These are phyloP conservation scores for Stereocaulon alpinum DNA, from an alignment of 495 filamentous ascomycete genomes.

Conservation along the genomic window DNA sequence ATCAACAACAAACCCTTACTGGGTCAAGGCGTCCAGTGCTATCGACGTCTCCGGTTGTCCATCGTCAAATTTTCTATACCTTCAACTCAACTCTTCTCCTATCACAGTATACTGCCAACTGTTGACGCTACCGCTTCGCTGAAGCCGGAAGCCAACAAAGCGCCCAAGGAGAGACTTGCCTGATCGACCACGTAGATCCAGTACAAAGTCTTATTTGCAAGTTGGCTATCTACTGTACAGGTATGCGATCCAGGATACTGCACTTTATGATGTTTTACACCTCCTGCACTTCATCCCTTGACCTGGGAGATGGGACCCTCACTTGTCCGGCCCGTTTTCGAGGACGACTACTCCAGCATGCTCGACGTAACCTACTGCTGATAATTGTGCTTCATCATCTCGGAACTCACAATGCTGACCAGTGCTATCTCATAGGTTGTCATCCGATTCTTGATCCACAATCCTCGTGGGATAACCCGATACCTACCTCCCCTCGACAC, in stretches of 20 bases:
- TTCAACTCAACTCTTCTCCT: neutral
- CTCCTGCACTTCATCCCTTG: conserved; percentile 11
- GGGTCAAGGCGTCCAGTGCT: neutral
- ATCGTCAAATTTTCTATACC: neutral
- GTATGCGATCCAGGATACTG: conserved; percentile 12
- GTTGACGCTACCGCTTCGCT: conserved; percentile 2
- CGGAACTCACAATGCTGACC: neutral
- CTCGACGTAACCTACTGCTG: neutral
- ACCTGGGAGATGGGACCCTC: neutral
- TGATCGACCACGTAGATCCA: neutral
- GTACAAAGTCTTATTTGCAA: neutral
- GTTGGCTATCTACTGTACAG: conserved; percentile 1
- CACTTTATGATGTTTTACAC: neutral
- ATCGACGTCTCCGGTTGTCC: neutral
- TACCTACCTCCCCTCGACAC: neutral
- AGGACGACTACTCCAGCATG: neutral
- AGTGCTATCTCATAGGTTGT: neutral
- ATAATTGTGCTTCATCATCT: neutral
- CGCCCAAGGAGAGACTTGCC: neutral
- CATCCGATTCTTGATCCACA: neutral
- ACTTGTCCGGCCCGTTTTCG: neutral
- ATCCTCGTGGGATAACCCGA: neutral
- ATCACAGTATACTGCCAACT: neutral
- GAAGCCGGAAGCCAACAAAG: conserved; percentile 11
- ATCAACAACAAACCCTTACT: conserved; percentile 15